phyloP scores from a whole-genome alignment of 257 asterid species.

The Solanum peruvianum region DNA sequence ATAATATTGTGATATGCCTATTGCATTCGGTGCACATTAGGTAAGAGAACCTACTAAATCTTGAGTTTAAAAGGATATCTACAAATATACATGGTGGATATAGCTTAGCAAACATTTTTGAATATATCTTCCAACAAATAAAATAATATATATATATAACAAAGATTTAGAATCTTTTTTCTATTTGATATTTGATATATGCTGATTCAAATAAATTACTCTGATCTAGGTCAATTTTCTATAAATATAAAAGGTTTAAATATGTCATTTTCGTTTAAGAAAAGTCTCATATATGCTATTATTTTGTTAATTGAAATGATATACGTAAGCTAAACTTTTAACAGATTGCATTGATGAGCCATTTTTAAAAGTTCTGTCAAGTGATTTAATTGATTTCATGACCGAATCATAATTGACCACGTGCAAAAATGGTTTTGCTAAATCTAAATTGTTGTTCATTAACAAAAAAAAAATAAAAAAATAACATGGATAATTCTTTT shows the following conservation, averaged over 20 bases:
- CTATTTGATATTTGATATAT: background rate
- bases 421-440: no score
- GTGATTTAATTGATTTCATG: no score
- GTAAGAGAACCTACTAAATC: background rate
- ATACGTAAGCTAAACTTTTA: no score
- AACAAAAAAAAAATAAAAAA: no score
- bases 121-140: background rate
- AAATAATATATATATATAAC: background rate
- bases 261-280: background rate
- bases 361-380: no score
- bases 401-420: no score
- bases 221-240: background rate
- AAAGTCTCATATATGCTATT: accelerated
- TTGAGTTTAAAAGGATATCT: background rate
- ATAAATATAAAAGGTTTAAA: no score
- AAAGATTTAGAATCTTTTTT: background rate
- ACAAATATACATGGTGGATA: background rate
- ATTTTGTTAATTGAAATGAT: background rate
- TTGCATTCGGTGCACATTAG: background rate
- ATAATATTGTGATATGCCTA: background rate
- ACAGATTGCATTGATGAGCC: no score
- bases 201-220: background rate
- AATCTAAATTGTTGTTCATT: background rate
- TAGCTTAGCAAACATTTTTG: background rate
- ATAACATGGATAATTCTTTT: no score